Evolutionary conservation across 441 rosid species (phyloP), one percentile per base, ranked within the genome.

Genomic region (Jatropha multifida): DNA sequence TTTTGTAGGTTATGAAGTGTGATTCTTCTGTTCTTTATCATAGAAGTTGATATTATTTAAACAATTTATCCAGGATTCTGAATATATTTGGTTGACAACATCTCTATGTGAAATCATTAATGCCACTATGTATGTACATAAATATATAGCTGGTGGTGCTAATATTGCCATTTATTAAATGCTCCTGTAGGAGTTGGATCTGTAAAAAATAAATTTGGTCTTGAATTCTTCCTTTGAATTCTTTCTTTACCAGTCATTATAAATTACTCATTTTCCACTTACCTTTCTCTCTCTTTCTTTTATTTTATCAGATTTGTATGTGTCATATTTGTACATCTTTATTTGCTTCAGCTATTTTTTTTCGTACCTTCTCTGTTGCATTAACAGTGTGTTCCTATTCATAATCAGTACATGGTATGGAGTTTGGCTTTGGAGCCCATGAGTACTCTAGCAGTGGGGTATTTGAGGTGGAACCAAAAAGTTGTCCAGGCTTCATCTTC

Each of bases 371-470:
- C 62, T 48, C 27, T 58, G 59, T 18, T 62, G 18, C 48, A 63
- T 75, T 81, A 63, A 80, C 77, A 7, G 41, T 65, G 26, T 80
- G 27, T 81, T 23, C 64, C 77, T 42, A 27, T 75, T 63, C 74
- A 40, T 82, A 58, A 74, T 79, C 85, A 93, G 99, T 86, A 66
- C 94, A 96, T 73, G 97, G 90, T 64, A 76, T 90, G 82, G 99
- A 96, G 82, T 96, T 88, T 81, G 96, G 96, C 17, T 94, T 87
- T 80, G 98, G 99, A 74, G 99, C 99, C 69, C 99, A 96, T 56
- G 98, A 96, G 77, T 88, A 83, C 79, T 73, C 96, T 54, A 72
- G 84, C 61, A 96, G 98, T 76, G 99, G 99, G 20, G 92, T 96
- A 55, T 96, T 92, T 72, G 97, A 96, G 83, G 96, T 92, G 80